Conservation (phyloP, 768 basidiomycete species). For the Trametes villosa region DNA sequence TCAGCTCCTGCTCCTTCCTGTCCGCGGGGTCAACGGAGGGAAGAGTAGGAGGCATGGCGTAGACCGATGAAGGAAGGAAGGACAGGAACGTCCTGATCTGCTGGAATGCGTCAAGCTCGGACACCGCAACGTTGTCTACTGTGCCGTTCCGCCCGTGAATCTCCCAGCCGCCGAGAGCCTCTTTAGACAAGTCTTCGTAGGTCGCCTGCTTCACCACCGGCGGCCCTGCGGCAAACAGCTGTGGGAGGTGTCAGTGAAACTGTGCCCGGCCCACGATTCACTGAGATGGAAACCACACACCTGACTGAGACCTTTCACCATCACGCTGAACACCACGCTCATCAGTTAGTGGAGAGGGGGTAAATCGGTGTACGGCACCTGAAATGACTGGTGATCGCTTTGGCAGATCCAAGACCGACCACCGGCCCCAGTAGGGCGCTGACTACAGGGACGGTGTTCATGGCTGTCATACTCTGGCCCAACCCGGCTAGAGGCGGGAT, state of each 20-base stretch:
- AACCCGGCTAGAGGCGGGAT: conserved; percentile 23
- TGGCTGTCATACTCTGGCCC: conserved; percentile 21
- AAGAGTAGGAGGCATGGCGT: conserved; percentile 6
- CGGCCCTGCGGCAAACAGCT: conserved; percentile 26
- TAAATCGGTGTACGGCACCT: conserved; percentile 5
- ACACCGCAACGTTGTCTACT: conserved; percentile 22
- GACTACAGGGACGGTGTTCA: conserved; percentile 17
- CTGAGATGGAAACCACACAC: neutral
- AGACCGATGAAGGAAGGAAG: conserved; percentile 20
- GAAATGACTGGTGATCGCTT: conserved; percentile 25
- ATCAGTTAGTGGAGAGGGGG: neutral
- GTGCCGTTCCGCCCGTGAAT: conserved; percentile 23
- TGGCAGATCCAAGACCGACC: conserved; percentile 20
- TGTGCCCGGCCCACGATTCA: no score
- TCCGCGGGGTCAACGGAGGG: conserved; percentile 5
- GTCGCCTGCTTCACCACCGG: conserved; percentile 26
- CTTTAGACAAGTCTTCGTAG: conserved; percentile 24
- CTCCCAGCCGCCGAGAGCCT: conserved; percentile 24
- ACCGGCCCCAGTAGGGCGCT: conserved; percentile 25
- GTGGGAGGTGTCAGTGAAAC: no score
- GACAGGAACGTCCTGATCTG: conserved; percentile 23
- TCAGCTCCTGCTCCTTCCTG: conserved; percentile 20
- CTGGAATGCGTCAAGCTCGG: conserved; percentile 21
- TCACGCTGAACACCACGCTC: conserved; percentile 5
- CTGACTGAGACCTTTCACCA: conserved; percentile 24